These are phyloP conservation scores for Moesziomyces antarcticus DNA, from an alignment of 1,284 basidiomycete species.

Conservation along the genomic window DNA sequence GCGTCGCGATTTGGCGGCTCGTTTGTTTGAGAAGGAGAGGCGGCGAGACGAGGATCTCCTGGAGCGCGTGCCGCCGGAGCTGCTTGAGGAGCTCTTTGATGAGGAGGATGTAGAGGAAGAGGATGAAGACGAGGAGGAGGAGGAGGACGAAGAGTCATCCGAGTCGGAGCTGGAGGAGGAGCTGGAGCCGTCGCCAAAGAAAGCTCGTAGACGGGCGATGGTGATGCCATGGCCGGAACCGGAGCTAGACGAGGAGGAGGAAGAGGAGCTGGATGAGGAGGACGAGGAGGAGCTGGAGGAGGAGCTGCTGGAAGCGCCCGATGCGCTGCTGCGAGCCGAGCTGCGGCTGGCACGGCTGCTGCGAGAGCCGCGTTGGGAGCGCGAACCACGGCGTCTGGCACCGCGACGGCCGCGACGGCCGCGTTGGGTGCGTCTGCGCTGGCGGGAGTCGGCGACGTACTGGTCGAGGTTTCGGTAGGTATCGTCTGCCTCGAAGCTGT, in stretches of 20 bases:
- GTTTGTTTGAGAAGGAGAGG: constrained; percentile 25
- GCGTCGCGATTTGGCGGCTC: constrained; percentile 24
- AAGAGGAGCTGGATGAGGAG: constrained; percentile 30
- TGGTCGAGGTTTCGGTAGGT: constrained; percentile 62
- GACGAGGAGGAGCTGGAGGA: constrained; percentile 36
- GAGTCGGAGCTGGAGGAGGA: constrained; percentile 46
- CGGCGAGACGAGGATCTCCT: constrained; percentile 38
- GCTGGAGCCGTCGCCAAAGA: constrained; percentile 61
- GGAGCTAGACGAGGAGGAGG: constrained; percentile 29
- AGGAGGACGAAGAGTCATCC: constrained; percentile 27
- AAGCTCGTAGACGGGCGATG: constrained; percentile 61
- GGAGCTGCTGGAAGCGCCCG: constrained; percentile 41
- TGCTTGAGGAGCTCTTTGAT: constrained; percentile 24
- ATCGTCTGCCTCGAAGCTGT: constrained; percentile 57
- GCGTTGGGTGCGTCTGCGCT: constrained; percentile 31
- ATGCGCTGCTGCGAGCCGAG: constrained; percentile 36
- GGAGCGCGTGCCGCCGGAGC: constrained; percentile 29
- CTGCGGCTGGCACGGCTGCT: constrained; percentile 46
- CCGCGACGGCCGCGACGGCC: constrained; percentile 6
- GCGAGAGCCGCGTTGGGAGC: constrained; percentile 34
- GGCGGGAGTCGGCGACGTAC: constrained; percentile 58
- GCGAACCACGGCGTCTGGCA: constrained; percentile 8
- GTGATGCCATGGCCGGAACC: constrained; percentile 53
- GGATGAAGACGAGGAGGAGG: constrained; percentile 31
- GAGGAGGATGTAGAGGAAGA: constrained; percentile 10